Evolutionary conservation across 495 filamentous ascomycete species (phyloP), one percentile per base, ranked within the genome.

Genomic region (Penicillium mononematosum): DNA sequence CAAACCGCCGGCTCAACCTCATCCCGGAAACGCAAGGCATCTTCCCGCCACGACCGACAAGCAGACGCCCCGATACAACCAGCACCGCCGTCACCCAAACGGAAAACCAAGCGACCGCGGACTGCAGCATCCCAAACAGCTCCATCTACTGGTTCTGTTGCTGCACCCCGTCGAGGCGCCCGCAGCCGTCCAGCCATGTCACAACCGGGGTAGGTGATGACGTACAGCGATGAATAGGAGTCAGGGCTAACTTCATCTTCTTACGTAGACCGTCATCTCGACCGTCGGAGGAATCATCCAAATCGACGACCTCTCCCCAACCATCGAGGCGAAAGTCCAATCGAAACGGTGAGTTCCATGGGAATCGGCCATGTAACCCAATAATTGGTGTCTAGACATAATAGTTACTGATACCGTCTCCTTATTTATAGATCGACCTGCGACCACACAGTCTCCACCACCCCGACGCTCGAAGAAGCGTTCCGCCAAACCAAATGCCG

Each of bases 111-210:
- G 62, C 66, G 69, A 72, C 73, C 73, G 57, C 70, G 73, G 51
- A 74, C 71, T 57, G 58, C 72, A 60, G 69, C 70, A 50, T 58
- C 69, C 64, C 74, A 65, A 38, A 55, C 74, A 70, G 51, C 79
- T 67, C 77, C 84, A 55, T 72, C 79, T 51, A 56, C 72, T 60
- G 53, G 56, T 22, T 57, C 74, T 47, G 59, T 75, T 58, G 65
- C 76, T 56, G 54, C 71, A 58, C 62, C 81, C 56, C 84, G 85
- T 53, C 85, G 82, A 63, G 79, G 72, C 81, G 83, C 74, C 76
- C 82, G 68, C 85, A 88, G 75, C 76, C 80, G 69, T 68, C 84
- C 80, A 74, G 81, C 79, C 67, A 94, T 93, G 92, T 91, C 91
- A 75, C 89, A 87, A 78, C 83, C 88, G 69, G 86, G 84, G 90